Conservation (phyloP, 305 asterid species). For the Striga hermonthica region DNA sequence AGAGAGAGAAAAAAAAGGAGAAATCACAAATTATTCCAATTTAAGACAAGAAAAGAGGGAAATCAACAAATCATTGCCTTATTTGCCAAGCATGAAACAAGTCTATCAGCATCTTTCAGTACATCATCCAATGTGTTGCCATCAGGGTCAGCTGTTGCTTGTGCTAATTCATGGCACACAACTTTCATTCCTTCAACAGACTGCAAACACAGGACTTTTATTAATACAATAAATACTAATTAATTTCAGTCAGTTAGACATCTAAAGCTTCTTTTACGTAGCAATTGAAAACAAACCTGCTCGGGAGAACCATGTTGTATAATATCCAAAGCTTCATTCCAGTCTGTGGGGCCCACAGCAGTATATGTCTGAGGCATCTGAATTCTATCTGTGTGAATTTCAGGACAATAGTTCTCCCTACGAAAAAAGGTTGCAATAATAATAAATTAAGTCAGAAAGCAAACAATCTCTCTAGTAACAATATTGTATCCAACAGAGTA, state of each 20-base stretch:
- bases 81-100: conserved; percentile 95
- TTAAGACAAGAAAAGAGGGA: too few relatives aligned
- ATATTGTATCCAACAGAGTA: conserved; percentile 14
- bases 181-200: conserved; percentile 99
- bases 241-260: neutral
- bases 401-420: conserved; percentile 74
- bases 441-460: conserved; percentile 16
- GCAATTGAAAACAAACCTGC: conserved; percentile 55
- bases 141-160: conserved; percentile 85
- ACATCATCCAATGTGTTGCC: conserved; percentile 75
- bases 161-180: conserved; percentile 86
- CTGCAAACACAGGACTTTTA: conserved; percentile 43
- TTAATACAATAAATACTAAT: conserved; percentile 21
- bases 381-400: conserved; percentile 61
- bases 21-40: too few relatives aligned
- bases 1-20: neutral
- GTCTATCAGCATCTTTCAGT: conserved; percentile 91
- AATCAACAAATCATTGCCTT: conserved; percentile 49
- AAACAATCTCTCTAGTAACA: conserved; percentile 6
- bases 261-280: neutral
- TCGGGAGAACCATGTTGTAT: conserved; percentile 86
- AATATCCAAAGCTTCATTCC: conserved; percentile 94
- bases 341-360: conserved; percentile 77
- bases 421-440: conserved; percentile 27
- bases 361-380: conserved; percentile 51